Base-by-base conservation (phyloP, 495 filamentous ascomycete genomes). In the Talaromyces wortmannii region DNA sequence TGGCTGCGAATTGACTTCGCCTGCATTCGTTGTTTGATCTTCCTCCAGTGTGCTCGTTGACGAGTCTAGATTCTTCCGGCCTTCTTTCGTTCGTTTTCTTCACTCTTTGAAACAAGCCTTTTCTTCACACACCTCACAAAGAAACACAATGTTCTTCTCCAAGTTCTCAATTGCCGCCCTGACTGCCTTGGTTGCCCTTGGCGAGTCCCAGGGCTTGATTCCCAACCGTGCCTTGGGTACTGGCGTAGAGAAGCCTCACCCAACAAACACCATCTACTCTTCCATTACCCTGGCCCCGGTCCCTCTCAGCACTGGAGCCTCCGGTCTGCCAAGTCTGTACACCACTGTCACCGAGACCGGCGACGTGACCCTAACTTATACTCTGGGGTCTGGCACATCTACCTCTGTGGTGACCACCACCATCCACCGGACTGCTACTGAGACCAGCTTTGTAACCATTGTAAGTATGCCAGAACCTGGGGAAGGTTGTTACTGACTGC, bases 331-430 rank as follows among this genome's bases (percentile, higher is more conserved):
- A 40, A 13, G 36, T 13, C 8, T 40, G 8, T 40, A 40, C 36
- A 40, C 36, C 8, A 40, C 36, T 40, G 36, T 36, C 53, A 57
- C 61, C 29, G 55, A 65, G 47, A 60, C 63, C 40, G 55, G 58
- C 52, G 81, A 81, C 62, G 68, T 79, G 52, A 78, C 73, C 54
- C 61, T 87, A 15, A 80, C 76, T 31, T 94, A 84, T 78, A 83
- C 77, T 18, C 78, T 78, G 43, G 77, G 76, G 50, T 62, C 70
- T 47, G 82, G 81, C 51, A 67, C 77, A 13, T 79, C 78, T 0
- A 76, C 76, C 53, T 78, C 70, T 43, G 73, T 83, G 42, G 67
- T 83, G 13, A 83, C 80, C 30, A 84, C 81, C 50, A 83, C 80
- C 16, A 74, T 83, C 57, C 65, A 77, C 64, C 67, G 67, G 57